Base-by-base conservation (phyloP, 148 eudicot species). In the Suaeda aralocaspica region DNA sequence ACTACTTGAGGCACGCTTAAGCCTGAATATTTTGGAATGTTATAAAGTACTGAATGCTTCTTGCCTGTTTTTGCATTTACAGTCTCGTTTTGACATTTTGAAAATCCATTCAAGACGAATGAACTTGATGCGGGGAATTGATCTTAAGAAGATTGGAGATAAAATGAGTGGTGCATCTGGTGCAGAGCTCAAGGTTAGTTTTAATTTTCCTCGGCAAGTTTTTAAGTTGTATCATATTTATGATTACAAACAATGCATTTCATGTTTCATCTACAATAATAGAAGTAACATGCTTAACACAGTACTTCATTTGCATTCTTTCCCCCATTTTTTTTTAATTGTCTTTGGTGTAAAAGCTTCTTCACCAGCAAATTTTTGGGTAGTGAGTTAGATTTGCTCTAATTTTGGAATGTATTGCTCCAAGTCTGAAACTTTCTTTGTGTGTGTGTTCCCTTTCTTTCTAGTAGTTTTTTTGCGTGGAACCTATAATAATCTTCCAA, bases 121-220 rank as follows among this genome's bases (percentile, higher is more conserved):
- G 91, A 87, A 87, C 67, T 77, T 84, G 59, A 82, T 82, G 88
- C 82, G 91, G 16, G 91, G 88, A 10, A 87, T 87, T 50, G 88
- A 82, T 76, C 55, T 85, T 56, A 80, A 80, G 74, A 84, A 87
- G 83, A 84, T 84, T 59, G 91, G 84, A 26, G 91, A 72, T 29
- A 87, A 87, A 68, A 87, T 84, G 86, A 80, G 78, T 62, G 91
- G 88, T 62, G 87, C 84, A n/a, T 84, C 84, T 76, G 84, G 86
- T 72, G 85, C 87, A 10, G 90, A 86, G 69, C 82, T 86, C 5
- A 86, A 86, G 87, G 87, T 83, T 25, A 72, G 46, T 46, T 25
- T 22, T 61, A 25, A 1, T 34, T 45, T 44, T n/a, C 34, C 22
- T 57, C 14, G n/a, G 24, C 55, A 50, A 49, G 52, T 16, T 50